These are phyloP conservation scores for Venturia pyrina DNA, from an alignment of 2,329 filamentous ascomycete genomes.

Conservation along the genomic window DNA sequence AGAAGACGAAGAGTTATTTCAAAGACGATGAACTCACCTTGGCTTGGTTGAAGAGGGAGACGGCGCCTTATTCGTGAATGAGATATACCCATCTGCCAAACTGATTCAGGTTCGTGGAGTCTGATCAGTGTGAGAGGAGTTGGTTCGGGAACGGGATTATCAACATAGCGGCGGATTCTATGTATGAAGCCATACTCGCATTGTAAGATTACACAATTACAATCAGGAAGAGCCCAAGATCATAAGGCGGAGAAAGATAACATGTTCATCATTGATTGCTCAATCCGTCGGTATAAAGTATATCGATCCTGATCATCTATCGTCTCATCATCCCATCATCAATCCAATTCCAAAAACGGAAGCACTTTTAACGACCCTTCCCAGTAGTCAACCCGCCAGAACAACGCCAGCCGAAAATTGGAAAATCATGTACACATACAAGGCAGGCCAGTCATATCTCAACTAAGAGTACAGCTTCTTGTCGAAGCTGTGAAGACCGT, in stretches of 20 bases:
- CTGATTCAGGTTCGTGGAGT: neutral
- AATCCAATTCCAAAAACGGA: neutral
- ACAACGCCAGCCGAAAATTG: neutral
- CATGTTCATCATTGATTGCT: neutral
- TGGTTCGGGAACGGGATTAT: no score
- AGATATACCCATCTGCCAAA: neutral
- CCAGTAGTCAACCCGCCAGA: neutral
- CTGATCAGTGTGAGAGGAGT: neutral
- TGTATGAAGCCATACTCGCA: no score
- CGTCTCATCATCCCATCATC: neutral
- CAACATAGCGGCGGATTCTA: no score
- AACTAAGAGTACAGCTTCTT: slow-evolving; percentile 94
- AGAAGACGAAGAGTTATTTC: slow-evolving; percentile 73
- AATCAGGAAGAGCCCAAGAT: no score
- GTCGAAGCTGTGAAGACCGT: slow-evolving; percentile 94
- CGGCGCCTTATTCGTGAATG: slow-evolving; percentile 38
- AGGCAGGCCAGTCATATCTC: neutral
- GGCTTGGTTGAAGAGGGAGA: slow-evolving; percentile 81
- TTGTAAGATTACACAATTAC: no score
- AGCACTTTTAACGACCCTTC: neutral
- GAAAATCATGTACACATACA: neutral
- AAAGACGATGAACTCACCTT: slow-evolving; percentile 59
- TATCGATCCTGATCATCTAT: neutral
- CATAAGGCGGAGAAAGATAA: neutral
- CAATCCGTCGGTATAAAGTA: neutral